Evolutionary conservation across 2,329 filamentous ascomycete species (phyloP), one percentile per base, ranked within the genome.

Genomic region (Colletotrichum trifolii): DNA sequence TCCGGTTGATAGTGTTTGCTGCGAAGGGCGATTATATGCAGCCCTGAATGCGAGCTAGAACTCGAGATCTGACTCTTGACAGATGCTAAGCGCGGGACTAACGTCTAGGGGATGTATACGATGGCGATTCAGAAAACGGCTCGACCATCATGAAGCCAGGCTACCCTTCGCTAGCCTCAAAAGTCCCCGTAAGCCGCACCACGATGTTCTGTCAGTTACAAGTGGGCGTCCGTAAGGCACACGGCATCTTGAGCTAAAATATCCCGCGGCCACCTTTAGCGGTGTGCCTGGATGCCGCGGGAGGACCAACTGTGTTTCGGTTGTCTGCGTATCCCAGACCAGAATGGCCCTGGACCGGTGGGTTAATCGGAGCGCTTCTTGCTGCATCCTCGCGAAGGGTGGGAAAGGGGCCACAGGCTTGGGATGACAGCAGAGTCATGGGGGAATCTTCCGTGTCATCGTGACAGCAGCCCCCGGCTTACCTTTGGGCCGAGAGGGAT

Each of bases 391-490:
- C n/a, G 47, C 25, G 3, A 3, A 10, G 35, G n/a, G 33, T 46
- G 36, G 15, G 13, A 43, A 12, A 10, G 10, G 8, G 35, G 47
- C 7, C 3, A 6, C n/a, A 49, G 38, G 50, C 17, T 38, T 61
- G 52, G 47, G 58, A 62, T 56, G 42, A 54, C 59, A 53, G 46
- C 25, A 62, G 62, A 65, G 62, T 65, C 58, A 61, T 65, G 62
- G 10, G 38, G 57, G 25, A 25, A 45, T 42, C 39, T 46, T 39
- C 45, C 55, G 62, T 55, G 33, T 61, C 62, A 61, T 11, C 17
- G 33, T 34, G 39, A 61, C 46, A 50, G 45, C 57, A 12, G 17
- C 52, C 49, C 61, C 61, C 17, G 25, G 55, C 50, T 60, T 17
- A 49, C 8, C 39, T 55, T 4, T 48, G 25, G 5, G 9, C 10